Percentiles rank a stretch among this genome's conserved stretches.
Conservation (phyloP, 108 stramenopile genomes). For the Nitzschia sp. region DNA sequence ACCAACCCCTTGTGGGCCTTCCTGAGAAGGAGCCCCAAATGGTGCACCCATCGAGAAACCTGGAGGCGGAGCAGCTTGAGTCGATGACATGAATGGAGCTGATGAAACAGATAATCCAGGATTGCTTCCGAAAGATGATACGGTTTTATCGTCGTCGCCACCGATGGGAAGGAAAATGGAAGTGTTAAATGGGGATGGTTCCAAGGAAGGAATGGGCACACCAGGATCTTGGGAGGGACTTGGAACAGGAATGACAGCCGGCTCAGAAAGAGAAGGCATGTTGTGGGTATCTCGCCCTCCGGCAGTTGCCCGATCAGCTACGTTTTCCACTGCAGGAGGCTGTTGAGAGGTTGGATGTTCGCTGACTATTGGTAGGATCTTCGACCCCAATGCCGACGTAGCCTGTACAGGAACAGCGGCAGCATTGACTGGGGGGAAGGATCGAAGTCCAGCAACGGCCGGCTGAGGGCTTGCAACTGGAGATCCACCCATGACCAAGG, state of each 20-base stretch:
- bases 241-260: constrained; percentile 27
- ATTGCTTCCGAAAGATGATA: constrained; percentile 41
- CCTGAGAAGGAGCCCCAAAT: background rate
- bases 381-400: no score
- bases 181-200: constrained; percentile 4
- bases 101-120: constrained; percentile 31
- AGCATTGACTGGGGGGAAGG: background rate
- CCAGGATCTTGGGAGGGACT: background rate
- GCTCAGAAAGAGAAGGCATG: constrained; percentile 24
- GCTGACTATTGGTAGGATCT: no score
- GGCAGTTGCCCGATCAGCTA: background rate
- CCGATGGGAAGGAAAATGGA: constrained; percentile 10
- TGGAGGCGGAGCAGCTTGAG: constrained; percentile 43
- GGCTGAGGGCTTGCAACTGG: background rate
- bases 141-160: constrained; percentile 37
- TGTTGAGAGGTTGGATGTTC: no score
- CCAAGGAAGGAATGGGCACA: constrained; percentile 1
- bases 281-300: background rate
- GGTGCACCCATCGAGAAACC: constrained; percentile 36
- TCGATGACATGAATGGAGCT: constrained; percentile 14
- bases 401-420: no score
- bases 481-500: constrained; percentile 31
- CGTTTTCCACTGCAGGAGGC: no score
- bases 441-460: background rate
- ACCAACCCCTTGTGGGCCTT: background rate